Conservation (phyloP, 1,139 yeast species). For the Chernovozyma sophiae-reginae region DNA sequence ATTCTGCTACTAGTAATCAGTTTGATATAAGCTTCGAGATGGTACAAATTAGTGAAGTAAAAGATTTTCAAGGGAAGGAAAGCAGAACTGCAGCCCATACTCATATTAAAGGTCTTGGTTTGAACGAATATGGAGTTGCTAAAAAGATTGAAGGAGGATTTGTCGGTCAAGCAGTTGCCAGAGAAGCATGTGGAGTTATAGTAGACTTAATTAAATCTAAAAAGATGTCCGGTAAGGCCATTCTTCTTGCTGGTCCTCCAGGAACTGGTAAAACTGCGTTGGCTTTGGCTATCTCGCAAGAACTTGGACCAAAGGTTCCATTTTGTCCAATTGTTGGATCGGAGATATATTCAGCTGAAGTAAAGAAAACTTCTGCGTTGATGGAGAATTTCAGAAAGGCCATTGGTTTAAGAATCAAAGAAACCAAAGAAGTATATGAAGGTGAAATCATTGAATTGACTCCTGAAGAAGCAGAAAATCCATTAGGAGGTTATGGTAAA, state of each 20-base stretch:
- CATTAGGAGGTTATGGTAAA: constrained; percentile 96
- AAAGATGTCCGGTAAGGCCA: constrained; percentile 95
- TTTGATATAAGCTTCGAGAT: constrained; percentile 23
- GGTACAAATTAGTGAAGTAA: constrained; percentile 85
- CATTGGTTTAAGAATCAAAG: constrained; percentile 92
- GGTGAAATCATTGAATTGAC: constrained; percentile 97
- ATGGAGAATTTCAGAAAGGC: constrained; percentile 98
- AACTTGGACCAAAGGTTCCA: constrained; percentile 96
- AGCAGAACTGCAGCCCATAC: constrained; percentile 95
- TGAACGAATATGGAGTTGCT: constrained; percentile 87
- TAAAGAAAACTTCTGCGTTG: constrained; percentile 91
- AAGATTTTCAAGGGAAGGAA: constrained; percentile 55
- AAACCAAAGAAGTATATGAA: constrained; percentile 96
- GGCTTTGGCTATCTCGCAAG: constrained; percentile 94
- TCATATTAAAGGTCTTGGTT: constrained; percentile 91
- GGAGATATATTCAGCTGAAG: constrained; percentile 94
- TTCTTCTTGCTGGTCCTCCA: constrained; percentile 93
- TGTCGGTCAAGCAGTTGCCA: constrained; percentile 90
- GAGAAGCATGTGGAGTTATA: constrained; percentile 96
- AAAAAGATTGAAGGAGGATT: constrained; percentile 88
- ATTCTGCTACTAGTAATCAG: too few species aligned
- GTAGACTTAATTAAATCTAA: constrained; percentile 92
- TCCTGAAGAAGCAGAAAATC: constrained; percentile 96
- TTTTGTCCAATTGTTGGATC: constrained; percentile 97
- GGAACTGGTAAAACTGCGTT: constrained; percentile 98